Evolutionary conservation across 2,329 filamentous ascomycete species (phyloP), one percentile per base, ranked within the genome.

Genomic region (Lomentospora prolificans): DNA sequence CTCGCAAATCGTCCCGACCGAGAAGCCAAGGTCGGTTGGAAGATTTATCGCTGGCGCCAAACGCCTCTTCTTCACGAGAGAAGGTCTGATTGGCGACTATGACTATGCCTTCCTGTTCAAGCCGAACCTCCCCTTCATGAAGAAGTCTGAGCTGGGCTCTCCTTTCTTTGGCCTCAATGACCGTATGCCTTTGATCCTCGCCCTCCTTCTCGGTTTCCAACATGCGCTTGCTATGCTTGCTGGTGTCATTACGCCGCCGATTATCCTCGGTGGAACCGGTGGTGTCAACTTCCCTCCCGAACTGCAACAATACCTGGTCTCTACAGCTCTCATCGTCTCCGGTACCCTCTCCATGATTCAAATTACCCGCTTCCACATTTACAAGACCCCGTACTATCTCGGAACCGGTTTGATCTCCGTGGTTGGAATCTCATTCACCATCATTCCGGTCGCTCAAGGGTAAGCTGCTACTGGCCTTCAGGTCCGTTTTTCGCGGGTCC

Each of bases 71-170:
- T 69, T 76, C 55, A 82, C 79, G 50, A 84, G 75, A 59, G 79
- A 90, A 1, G 91, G 91, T 10, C 77, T 96, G 25, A 70, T 96
- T 56, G 91, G 91, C 60, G 78, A 84, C 63, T 96, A 96, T 70
- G 87, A 96, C 76, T 96, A 96, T 78, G 87, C 69, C 33, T 94
- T 90, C 65, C 83, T 96, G 41, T 95, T 96, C 76, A 82, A 75
- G 22, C 88, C 82, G 1, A 90, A 88, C 61, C 70, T 96, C 22
- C 91, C 91, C 0, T 96, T 96, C 69, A 84, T 94, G 76, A 84
- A 80, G 65, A 82, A 80, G 67, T 64, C 72, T 4, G 67, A 68
- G 31, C 70, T 72, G 60, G 73, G 77, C n/a, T 82, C 86, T 30
- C 89, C 89, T 0, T 94, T 95, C 69, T 94, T 92, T 64, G 89